Evolutionary conservation across 306 rosid species (phyloP), one percentile per base, ranked within the genome.

Genomic region (Dryas alaskensis): DNA sequence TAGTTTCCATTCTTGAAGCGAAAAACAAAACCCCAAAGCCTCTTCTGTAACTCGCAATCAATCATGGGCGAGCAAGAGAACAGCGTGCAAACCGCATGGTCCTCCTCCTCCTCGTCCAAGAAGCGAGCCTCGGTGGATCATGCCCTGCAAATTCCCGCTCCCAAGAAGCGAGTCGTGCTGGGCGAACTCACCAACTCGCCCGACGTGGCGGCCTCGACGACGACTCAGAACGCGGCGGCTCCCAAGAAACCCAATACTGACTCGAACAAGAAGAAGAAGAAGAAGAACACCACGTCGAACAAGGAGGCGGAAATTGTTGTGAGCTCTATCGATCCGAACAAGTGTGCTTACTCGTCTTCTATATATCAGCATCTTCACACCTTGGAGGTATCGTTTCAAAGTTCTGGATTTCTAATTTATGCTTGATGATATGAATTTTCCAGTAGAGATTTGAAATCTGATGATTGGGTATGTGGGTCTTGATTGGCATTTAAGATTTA

Each of bases 161-260:
- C 79, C 12, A 83, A 83, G 62, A 83, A 60, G 79, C 72, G 87
- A 74, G 77, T 59, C 37, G 75, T 59, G 12, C 63, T 83, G 25
- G 80, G 75, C 12, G 82, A 80, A 6, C 58, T 83, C 75, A 73
- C 84, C 45, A 80, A 83, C 76, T 76, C 82, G 49, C 54, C 43
- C 39, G 22, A 55, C 52, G 2, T 31, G 37, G 37, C 37, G 37
- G 37, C 37, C 37, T 31, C 37, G 53, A 64, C 45, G 44, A 22
- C 76, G 53, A 52, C 3, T 19, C 84, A 31, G 63, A 27, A 61
- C 65, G 68, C 75, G 37, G 68, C 75, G 37, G 67, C 52, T 27
- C 60, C 47, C 42, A n/a, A 54, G 61, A 69, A 69, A 13, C 76
- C 65, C 4, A n/a, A 19, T 4, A 51, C 19, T 3, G 44, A 59